A percentile compares a stretch with the other conserved stretches of the same genome.
Conservation (phyloP, 495 filamentous ascomycete species). For the Penicillium malachiteum region DNA sequence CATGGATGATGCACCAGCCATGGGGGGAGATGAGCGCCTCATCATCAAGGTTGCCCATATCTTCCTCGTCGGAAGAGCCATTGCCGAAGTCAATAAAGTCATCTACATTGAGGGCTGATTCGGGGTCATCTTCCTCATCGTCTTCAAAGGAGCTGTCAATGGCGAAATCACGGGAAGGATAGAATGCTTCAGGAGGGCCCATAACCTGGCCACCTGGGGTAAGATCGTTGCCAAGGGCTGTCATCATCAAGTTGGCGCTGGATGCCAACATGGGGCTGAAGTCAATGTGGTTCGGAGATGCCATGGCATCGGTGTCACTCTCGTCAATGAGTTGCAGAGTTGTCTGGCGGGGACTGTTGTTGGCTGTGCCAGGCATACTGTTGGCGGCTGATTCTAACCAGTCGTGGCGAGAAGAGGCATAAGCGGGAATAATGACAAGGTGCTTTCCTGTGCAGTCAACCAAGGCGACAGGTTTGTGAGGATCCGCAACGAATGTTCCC, state of each 20-base stretch:
- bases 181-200: constrained; percentile 76
- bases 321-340: constrained; percentile 51
- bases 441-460: constrained; percentile 68
- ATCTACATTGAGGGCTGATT: constrained; percentile 61
- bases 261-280: constrained; percentile 63
- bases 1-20: constrained; percentile 30
- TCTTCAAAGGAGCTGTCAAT: constrained; percentile 54
- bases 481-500: constrained; percentile 54
- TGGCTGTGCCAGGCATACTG: constrained; percentile 51
- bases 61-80: constrained; percentile 55
- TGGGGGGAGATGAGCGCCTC: constrained; percentile 38
- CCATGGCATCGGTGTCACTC: constrained; percentile 51
- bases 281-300: constrained; percentile 45
- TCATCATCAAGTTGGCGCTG: constrained; percentile 75
- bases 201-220: constrained; percentile 65
- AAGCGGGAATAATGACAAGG: constrained; percentile 64
- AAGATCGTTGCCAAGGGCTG: constrained; percentile 57
- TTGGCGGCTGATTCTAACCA: constrained; percentile 49
- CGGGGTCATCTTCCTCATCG: constrained; percentile 65
- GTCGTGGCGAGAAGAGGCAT: constrained; percentile 48
- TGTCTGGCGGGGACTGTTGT: constrained; percentile 52
- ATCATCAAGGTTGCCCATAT: constrained; percentile 41
- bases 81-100: constrained; percentile 71
- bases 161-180: constrained; percentile 61
- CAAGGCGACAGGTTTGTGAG: constrained; percentile 70